phyloP scores from a whole-genome alignment of 2,329 filamentous ascomycete genomes.

The Diaporthe vexans region DNA sequence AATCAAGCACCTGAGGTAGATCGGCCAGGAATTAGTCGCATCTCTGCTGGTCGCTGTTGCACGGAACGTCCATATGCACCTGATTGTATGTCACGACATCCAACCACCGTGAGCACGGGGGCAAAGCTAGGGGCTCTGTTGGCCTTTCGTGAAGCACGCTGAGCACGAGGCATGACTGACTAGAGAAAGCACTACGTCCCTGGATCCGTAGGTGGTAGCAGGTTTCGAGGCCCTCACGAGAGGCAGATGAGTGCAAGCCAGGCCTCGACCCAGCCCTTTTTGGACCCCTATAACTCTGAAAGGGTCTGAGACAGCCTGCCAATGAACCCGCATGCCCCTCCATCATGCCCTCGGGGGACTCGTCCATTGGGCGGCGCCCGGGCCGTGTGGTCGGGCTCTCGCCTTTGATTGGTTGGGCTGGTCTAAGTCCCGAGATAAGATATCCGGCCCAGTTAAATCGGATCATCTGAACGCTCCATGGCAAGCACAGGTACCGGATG shows the following conservation, averaged over 20 bases:
- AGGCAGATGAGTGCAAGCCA: background rate
- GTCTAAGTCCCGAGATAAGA: conserved; percentile 40
- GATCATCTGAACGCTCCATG: background rate
- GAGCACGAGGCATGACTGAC: conserved; percentile 29
- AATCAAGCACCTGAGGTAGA: background rate
- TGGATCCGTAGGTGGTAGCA: conserved; percentile 4
- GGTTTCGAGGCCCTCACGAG: background rate
- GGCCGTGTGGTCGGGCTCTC: conserved; percentile 40
- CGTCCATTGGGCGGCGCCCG: conserved; percentile 36
- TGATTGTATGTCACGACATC: conserved; percentile 20
- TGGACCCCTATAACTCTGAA: background rate
- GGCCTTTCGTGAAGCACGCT: background rate
- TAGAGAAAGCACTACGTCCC: conserved; percentile 14
- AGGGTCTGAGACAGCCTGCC: conserved; percentile 25
- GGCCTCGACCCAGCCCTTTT: background rate
- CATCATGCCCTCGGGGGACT: conserved; percentile 34
- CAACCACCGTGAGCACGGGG: conserved; percentile 44
- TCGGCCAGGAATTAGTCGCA: background rate
- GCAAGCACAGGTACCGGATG: no score
- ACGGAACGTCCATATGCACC: conserved; percentile 1
- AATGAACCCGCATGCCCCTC: conserved; percentile 35
- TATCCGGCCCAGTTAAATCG: background rate
- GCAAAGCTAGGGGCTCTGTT: conserved; percentile 18
- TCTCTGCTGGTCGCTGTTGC: background rate
- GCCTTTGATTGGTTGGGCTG: conserved; percentile 41